phyloP scores from a whole-genome alignment of 2,329 filamentous ascomycete genomes.

The Xylaria sp. region DNA sequence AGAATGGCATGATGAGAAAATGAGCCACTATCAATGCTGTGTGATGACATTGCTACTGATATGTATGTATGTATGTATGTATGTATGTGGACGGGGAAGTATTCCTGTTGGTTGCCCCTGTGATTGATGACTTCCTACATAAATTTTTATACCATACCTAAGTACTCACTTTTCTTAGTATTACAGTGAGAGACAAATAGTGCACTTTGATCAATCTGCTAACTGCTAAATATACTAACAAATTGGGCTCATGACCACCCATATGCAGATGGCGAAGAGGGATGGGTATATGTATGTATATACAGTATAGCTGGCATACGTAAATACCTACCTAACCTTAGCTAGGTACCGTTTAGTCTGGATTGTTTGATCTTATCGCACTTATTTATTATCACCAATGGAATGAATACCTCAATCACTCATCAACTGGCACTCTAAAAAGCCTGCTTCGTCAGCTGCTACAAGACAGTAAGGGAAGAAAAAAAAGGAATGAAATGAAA shows the following conservation, averaged over 20 bases:
- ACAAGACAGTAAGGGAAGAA: not conserved
- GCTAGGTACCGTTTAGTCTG: too few relatives aligned
- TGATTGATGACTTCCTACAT: not conserved
- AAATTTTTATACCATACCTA: not conserved
- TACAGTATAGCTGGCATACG: too few relatives aligned
- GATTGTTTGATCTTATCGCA: not conserved
- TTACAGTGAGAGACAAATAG: not conserved
- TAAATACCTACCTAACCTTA: too few relatives aligned
- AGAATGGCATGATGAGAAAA: constrained; percentile 14
- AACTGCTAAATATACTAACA: too few relatives aligned
- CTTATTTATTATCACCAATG: not conserved
- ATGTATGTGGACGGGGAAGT: constrained; percentile 6
- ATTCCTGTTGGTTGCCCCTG: constrained; percentile 2
- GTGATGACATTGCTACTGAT: not conserved
- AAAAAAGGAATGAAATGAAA: constrained; percentile 6
- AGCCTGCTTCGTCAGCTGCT: too few relatives aligned
- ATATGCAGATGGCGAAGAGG: not conserved
- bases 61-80: too few relatives aligned
- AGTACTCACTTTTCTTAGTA: too few relatives aligned
- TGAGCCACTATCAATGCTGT: constrained; percentile 1
- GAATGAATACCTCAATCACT: too few relatives aligned
- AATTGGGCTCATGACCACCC: too few relatives aligned
- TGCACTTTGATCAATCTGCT: not conserved
- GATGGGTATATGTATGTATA: not conserved
- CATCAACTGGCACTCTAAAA: too few relatives aligned